Conservation (phyloP, 2,329 filamentous ascomycete species). For the Colletotrichum tropicicola region DNA sequence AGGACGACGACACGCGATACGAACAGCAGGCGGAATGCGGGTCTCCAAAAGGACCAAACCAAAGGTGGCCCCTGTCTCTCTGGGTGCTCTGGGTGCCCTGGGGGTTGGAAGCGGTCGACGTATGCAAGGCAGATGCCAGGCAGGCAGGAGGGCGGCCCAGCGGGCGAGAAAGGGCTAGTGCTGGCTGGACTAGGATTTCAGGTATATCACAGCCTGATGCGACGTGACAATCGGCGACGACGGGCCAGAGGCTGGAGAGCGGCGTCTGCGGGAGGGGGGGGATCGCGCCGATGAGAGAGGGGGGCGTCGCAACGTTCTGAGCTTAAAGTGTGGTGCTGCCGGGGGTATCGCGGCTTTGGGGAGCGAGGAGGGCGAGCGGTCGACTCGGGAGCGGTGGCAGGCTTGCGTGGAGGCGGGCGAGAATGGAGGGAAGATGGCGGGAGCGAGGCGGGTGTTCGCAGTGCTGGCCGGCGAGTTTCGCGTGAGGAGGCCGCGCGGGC, state of each 20-base stretch:
- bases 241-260: neutral
- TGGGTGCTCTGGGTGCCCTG: neutral
- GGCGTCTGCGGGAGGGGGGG: constrained; percentile 3
- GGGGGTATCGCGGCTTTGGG: constrained; percentile 15
- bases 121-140: constrained; percentile 1
- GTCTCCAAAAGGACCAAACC: too few relatives aligned
- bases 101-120: neutral
- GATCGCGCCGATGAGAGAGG: constrained; percentile 12
- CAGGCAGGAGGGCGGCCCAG: neutral
- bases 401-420: neutral
- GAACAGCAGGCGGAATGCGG: neutral
- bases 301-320: constrained; percentile 22
- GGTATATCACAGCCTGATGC: neutral
- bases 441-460: neutral
- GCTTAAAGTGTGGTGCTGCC: constrained; percentile 22
- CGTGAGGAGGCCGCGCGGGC: constrained; percentile 1
- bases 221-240: neutral
- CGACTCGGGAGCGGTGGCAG: neutral
- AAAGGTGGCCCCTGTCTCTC: neutral
- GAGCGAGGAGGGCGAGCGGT: neutral
- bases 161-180: neutral
- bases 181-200: neutral
- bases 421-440: constrained; percentile 9
- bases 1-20: neutral
- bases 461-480: constrained; percentile 10